Base-by-base conservation (phyloP, 139 green algal genomes). In the Desmodesmus armatus region DNA sequence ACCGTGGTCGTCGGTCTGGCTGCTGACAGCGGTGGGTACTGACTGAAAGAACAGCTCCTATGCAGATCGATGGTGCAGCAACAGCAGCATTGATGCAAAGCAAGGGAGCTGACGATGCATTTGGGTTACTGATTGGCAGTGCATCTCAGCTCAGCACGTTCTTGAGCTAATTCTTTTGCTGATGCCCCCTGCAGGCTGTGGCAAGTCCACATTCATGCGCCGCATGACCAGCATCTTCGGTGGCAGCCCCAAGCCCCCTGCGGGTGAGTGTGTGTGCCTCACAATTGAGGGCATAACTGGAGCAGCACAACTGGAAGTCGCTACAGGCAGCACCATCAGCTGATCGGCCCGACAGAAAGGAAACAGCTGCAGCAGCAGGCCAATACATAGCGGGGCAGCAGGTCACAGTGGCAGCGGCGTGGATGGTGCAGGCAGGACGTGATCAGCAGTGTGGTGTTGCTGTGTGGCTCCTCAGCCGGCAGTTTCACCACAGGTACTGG, bases 181-280 rank as follows among this genome's bases (percentile, higher is more conserved):
- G 53, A n/a, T n/a, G n/a, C n/a, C n/a, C n/a, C 40, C 39, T 51
- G 66, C 87, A 96, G 95, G 98, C 29, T 99, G 98, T 93, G 98
- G 98, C 89, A 99, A 99, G 94, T 99, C 97, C 74, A 99, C 98
- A 43, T 99, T 99, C 96, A 99, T 99, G 98, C 92, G 98, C 74
- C 95, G 98, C 84, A 95, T 99, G 93, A 99, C 98, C n/a, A 87
- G 80, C 83, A 93, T 99, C 47, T 99, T 99, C 88, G 98, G 98
- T 39, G 98, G 98, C 49, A 85, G 87, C 33, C 92, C 98, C 67
- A 94, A 96, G 88, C 95, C 97, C 66, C 97, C 97, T 23, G 89
- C 90, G 74, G 97, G 96, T 94, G 85, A 73, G 90, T n/a, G n/a
- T 31, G 29, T 62, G 43, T 25, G 44, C 44, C n/a, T n/a, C n/a